Conservation (phyloP, 1,284 basidiomycete genomes). For the Microbotryum saponariae region DNA sequence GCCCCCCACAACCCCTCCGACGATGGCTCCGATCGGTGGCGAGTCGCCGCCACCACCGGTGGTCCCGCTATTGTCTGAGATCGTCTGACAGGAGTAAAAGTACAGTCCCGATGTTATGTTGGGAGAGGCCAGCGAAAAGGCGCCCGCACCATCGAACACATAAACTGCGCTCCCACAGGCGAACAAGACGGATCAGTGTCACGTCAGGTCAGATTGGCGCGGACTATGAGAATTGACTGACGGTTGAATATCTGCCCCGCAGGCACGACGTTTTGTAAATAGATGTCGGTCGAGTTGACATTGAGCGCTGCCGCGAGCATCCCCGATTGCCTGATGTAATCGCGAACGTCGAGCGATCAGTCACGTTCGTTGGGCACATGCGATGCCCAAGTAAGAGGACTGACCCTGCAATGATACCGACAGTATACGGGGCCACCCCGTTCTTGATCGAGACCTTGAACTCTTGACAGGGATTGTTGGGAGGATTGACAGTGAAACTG, state of each 20-base stretch:
- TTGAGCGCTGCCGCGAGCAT: too few relatives aligned
- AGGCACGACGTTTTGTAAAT: slow-evolving; percentile 14
- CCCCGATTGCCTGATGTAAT: too few relatives aligned
- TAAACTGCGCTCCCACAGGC: slow-evolving; percentile 9
- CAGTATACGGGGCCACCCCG: slow-evolving; percentile 14
- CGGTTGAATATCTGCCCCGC: slow-evolving; percentile 14
- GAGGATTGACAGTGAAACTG: slow-evolving; percentile 3
- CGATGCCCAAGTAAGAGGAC: too few relatives aligned
- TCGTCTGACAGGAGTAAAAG: not conserved
- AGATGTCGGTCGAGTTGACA: not conserved
- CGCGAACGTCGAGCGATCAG: too few relatives aligned
- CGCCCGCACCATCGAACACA: slow-evolving; percentile 18
- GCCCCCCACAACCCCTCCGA: slow-evolving; percentile 23
- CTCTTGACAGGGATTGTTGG: slow-evolving; percentile 16
- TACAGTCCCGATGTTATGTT: slow-evolving; percentile 13
- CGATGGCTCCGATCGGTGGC: slow-evolving; percentile 18
- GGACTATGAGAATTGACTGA: not conserved
- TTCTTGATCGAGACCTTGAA: slow-evolving; percentile 9
- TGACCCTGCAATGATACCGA: slow-evolving; percentile 13
- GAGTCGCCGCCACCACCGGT: not conserved
- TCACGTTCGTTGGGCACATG: too few relatives aligned
- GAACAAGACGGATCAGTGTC: not conserved
- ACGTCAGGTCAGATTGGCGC: too few relatives aligned
- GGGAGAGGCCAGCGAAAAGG: not conserved
- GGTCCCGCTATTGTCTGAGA: not conserved